phyloP scores from a whole-genome alignment of 768 basidiomycete genomes.

The Termitomyces sp. region DNA sequence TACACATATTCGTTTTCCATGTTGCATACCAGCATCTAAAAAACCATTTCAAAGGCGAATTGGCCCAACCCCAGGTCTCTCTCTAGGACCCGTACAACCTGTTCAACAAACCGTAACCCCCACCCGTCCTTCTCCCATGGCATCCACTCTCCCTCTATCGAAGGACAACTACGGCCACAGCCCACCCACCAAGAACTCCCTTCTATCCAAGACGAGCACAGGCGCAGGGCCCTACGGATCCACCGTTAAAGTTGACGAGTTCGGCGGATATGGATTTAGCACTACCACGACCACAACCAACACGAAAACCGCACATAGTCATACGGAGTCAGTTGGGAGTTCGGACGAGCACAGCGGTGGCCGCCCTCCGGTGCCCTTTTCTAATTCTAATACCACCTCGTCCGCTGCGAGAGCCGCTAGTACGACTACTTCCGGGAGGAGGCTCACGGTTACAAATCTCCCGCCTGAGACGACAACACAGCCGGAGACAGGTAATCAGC shows the following conservation, averaged over 20 bases:
- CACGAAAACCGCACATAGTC: constrained; percentile 15
- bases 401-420: constrained; percentile 20
- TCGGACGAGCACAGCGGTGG: constrained; percentile 14
- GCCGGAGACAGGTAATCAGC: constrained; percentile 2
- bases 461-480: constrained; percentile 25
- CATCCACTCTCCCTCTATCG: constrained; percentile 12
- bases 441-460: constrained; percentile 41
- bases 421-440: constrained; percentile 10
- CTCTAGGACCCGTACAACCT: constrained; percentile 28
- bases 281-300: constrained; percentile 10
- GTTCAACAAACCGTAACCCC: constrained; percentile 8
- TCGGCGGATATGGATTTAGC: constrained; percentile 17
- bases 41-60: constrained; percentile 35
- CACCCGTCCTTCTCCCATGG: constrained; percentile 2
- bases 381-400: constrained; percentile 2
- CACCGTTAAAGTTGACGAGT: constrained; percentile 17
- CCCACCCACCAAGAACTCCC: not conserved
- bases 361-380: constrained; percentile 6
- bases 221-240: not conserved
- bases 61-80: constrained; percentile 44
- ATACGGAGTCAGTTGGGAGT: constrained; percentile 16
- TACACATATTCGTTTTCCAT: constrained; percentile 22
- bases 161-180: constrained; percentile 5
- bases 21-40: not conserved
- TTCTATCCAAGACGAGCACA: not conserved